Base-by-base conservation (phyloP, 2,329 filamentous ascomycete species). In the Coniosporium tulheliwenetii region DNA sequence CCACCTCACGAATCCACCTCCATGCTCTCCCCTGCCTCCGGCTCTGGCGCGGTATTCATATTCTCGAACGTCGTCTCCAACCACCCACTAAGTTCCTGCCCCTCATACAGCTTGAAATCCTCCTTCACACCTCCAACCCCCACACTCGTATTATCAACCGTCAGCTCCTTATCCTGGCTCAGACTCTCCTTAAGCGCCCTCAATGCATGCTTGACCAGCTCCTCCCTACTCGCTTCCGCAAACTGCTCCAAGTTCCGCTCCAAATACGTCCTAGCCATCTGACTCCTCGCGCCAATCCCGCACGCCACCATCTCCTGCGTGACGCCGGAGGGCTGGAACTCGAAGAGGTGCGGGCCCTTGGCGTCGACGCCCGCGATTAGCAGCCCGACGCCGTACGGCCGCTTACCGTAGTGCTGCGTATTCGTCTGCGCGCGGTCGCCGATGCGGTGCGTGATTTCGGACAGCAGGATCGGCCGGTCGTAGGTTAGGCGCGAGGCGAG, bases 291-390 rank as follows among this genome's bases (percentile, higher is more conserved):
- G 40, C 91, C 91, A 60, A 98, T 98, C 44, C 87, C 89, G 58
- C 89, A 95, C 16, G 91, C 91, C 39, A 83, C 62, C 85, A 96
- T 96, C 73, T 98, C 91, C 59, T 95, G 84, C 53, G 86, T 95
- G 73, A 96, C 81, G 38, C 91, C 91, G 41, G 77, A 85, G 9
- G 91, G 91, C 67, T 95, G 89, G 72, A 98, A 98, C 66, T 98
- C 91, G 66, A 93, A 98, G 47, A 98, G 75, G 66, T 98, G 91
- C 33, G 91, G 86, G 26, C 91, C 91, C 38, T 81, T 79, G 56
- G 93, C 85, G 61, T 98, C 91, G 41, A 96, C 85, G 48, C 91
- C 91, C 1, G 87, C 86, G 40, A 96, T 82, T 44, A 98, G 71
- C 47, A 96, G 70, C 10, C 91, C 89, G 5, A 98, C 89, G 56